A percentile compares a stretch with the other conserved stretches of the same genome.
Evolutionary conservation across 345 rosid species (phyloP).

Genomic region (Hibiscus mutabilis): DNA sequence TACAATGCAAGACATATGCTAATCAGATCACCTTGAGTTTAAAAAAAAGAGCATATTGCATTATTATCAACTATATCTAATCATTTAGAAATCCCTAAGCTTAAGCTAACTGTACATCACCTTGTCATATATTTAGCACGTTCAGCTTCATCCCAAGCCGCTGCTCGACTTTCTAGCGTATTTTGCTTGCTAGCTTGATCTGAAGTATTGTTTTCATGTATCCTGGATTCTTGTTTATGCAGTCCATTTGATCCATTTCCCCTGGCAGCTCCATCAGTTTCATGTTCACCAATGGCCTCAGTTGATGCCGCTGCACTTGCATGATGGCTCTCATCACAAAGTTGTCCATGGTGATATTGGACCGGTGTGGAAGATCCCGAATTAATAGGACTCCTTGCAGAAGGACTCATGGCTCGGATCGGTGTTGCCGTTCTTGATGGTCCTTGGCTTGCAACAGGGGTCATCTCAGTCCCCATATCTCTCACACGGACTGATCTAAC

Average conservation of each 20-base stretch:
- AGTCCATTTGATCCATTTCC: conserved; percentile 11
- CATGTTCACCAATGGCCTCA: conserved; percentile 22
- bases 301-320: background rate
- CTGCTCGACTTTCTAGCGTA: conserved; percentile 63
- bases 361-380: conserved; percentile 81
- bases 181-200: conserved; percentile 36
- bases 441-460: conserved; percentile 82
- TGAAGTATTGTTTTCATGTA: background rate
- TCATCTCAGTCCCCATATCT: conserved; percentile 99
- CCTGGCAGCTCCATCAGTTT: conserved; percentile 15
- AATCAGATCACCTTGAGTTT: conserved; percentile 2
- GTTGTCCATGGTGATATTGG: conserved; percentile 27
- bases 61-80: background rate
- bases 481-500: conserved; percentile 71
- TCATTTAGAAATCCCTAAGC: background rate
- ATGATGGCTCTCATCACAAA: background rate
- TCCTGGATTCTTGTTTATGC: conserved; percentile 2
- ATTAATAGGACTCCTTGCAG: conserved; percentile 60
- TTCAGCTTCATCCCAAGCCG: conserved; percentile 95
- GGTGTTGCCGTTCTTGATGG: conserved; percentile 92
- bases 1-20: conserved; percentile 14
- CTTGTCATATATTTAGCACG: conserved; percentile 88
- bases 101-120: conserved; percentile 22
- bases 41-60: background rate
- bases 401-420: conserved; percentile 67